Percentiles rank a stretch among this genome's conserved stretches.
These are phyloP conservation scores for Xylaria longipes DNA, from an alignment of 495 filamentous ascomycete species.

Conservation along the genomic window DNA sequence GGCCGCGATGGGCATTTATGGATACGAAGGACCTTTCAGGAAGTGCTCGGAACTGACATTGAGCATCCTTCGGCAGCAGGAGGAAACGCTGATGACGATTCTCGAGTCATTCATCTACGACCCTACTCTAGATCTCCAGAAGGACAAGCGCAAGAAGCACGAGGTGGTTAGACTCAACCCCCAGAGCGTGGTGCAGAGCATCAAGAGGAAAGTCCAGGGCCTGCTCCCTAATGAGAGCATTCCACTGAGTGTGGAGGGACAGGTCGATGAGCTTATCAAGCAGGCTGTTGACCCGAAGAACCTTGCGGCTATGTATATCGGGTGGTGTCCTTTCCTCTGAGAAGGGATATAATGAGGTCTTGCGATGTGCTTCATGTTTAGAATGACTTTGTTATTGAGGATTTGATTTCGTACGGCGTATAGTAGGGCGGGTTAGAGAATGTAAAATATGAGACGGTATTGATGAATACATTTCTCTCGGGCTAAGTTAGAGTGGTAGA, in stretches of 20 bases:
- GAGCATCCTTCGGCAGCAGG: conserved; percentile 81
- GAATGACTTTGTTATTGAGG: neutral
- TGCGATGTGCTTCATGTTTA: neutral
- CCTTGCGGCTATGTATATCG: conserved; percentile 93
- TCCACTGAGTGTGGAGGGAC: conserved; percentile 90
- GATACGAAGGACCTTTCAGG: conserved; percentile 91
- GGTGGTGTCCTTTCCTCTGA: conserved; percentile 94
- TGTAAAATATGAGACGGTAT: neutral
- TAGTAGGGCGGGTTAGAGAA: neutral
- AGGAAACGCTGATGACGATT: conserved; percentile 96
- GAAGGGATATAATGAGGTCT: neutral
- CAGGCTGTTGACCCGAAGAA: conserved; percentile 79
- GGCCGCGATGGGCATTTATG: conserved; percentile 91
- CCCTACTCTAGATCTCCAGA: conserved; percentile 91
- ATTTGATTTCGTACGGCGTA: neutral
- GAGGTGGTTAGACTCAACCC: conserved; percentile 78
- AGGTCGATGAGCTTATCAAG: conserved; percentile 90
- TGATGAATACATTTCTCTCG: neutral
- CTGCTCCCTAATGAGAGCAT: conserved; percentile 85
- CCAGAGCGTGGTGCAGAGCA: conserved; percentile 86
- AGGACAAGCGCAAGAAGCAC: conserved; percentile 69
- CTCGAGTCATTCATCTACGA: conserved; percentile 97
- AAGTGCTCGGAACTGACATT: conserved; percentile 89
- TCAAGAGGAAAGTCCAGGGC: conserved; percentile 84
- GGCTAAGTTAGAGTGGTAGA: neutral